These are phyloP conservation scores for Colletotrichum truncatum DNA, from an alignment of 2,329 filamentous ascomycete species.

Conservation along the genomic window DNA sequence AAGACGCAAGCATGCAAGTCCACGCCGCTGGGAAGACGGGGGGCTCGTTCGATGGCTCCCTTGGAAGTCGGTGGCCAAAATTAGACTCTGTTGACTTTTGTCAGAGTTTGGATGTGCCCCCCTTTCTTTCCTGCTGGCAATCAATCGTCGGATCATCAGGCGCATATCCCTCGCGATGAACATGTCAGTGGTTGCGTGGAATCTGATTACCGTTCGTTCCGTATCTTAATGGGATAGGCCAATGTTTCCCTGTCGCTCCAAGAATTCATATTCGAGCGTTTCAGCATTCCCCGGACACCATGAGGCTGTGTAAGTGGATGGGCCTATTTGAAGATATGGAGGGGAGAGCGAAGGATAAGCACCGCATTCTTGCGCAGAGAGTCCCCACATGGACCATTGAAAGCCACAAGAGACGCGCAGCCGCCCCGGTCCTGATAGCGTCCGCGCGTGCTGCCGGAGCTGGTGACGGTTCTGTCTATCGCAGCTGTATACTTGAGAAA, in stretches of 20 bases:
- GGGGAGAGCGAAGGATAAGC: neutral
- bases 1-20: conserved; percentile 21
- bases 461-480: conserved; percentile 2
- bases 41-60: conserved; percentile 9
- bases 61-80: conserved; percentile 14
- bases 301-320: neutral
- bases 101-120: neutral
- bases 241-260: neutral
- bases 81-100: neutral
- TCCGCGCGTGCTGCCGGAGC: conserved; percentile 13
- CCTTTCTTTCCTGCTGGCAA: neutral
- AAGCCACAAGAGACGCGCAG: conserved; percentile 25
- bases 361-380: conserved; percentile 6
- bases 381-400: conserved; percentile 1
- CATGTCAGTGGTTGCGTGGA: conserved; percentile 2
- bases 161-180: conserved; percentile 7
- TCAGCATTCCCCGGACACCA: conserved; percentile 19
- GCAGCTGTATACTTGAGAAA: neutral
- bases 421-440: conserved; percentile 9
- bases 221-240: neutral
- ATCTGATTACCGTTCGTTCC: conserved; percentile 6
- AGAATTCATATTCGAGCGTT: conserved; percentile 1
- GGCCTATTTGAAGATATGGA: conserved; percentile 1
- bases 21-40: neutral
- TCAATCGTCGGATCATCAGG: conserved; percentile 13